These are phyloP conservation scores for Penicillium turbatum DNA, from an alignment of 495 filamentous ascomycete species.

Conservation along the genomic window DNA sequence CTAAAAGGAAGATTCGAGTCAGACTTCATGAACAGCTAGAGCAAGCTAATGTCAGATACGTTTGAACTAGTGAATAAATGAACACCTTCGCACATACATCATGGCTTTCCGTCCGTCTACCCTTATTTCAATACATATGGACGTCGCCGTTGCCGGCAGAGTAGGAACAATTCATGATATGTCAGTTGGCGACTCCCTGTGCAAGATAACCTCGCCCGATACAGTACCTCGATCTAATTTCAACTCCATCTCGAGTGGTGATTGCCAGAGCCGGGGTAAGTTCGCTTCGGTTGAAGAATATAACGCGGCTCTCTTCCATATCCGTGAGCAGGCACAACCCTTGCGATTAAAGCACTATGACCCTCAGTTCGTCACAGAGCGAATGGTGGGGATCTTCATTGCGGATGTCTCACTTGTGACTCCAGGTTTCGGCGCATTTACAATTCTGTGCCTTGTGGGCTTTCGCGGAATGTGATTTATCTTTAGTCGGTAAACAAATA, in stretches of 20 bases:
- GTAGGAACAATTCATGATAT: not conserved
- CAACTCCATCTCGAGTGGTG: not conserved
- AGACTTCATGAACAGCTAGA: not conserved
- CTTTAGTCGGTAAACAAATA: not conserved
- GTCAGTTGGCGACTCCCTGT: not conserved
- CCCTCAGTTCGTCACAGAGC: not conserved
- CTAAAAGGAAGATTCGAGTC: not conserved
- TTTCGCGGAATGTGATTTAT: not conserved
- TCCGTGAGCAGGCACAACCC: not conserved
- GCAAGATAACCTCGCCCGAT: conserved; percentile 1
- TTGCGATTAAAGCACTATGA: not conserved
- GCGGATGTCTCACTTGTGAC: not conserved
- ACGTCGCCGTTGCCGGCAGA: not conserved
- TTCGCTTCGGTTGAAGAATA: not conserved
- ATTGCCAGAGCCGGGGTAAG: not conserved
- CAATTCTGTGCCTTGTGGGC: conserved; percentile 1
- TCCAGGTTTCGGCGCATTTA: not conserved
- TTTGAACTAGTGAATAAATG: not conserved
- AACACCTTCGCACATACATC: not conserved
- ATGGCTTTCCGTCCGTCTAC: not conserved
- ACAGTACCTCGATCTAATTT: conserved; percentile 1
- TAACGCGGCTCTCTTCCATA: not conserved
- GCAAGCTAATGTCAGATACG: not conserved
- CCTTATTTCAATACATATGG: not conserved
- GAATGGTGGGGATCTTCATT: not conserved